Conservation (phyloP, 1,284 basidiomycete species). For the Moesziomyces sp. region DNA sequence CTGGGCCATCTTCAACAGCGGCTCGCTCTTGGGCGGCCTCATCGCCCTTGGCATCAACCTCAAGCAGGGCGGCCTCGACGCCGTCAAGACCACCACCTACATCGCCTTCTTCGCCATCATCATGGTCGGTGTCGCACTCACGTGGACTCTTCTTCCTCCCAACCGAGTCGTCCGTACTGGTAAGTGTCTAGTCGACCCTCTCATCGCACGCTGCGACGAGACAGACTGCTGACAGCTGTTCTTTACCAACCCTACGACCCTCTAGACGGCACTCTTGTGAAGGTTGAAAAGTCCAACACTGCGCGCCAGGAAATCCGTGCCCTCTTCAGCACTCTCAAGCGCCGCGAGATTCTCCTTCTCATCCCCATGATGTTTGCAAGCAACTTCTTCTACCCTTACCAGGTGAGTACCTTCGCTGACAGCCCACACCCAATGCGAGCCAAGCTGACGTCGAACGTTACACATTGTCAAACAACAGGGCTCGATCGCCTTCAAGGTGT, state of each 20-base stretch:
- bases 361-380: slow-evolving; percentile 52
- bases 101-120: slow-evolving; percentile 54
- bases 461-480: slow-evolving; percentile 5
- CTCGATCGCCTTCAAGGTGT: slow-evolving; percentile 27
- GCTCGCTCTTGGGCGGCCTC: slow-evolving; percentile 76
- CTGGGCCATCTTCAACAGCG: slow-evolving; percentile 76
- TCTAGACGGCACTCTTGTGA: slow-evolving; percentile 45
- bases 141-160: slow-evolving; percentile 46
- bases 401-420: slow-evolving; percentile 7
- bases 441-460: background rate
- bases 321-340: slow-evolving; percentile 37
- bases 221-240: too few species aligned
- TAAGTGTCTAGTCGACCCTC: background rate
- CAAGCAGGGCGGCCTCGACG: slow-evolving; percentile 36
- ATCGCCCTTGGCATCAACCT: slow-evolving; percentile 71
- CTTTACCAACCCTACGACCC: too few species aligned
- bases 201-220: background rate
- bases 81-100: slow-evolving; percentile 39
- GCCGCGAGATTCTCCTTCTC: slow-evolving; percentile 42
- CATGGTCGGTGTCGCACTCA: slow-evolving; percentile 46
- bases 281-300: slow-evolving; percentile 27
- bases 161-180: slow-evolving; percentile 33
- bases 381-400: slow-evolving; percentile 59
- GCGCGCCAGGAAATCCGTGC: slow-evolving; percentile 39
- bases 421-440: background rate